Conservation (phyloP, 768 basidiomycete species). For the Mycena pura region DNA sequence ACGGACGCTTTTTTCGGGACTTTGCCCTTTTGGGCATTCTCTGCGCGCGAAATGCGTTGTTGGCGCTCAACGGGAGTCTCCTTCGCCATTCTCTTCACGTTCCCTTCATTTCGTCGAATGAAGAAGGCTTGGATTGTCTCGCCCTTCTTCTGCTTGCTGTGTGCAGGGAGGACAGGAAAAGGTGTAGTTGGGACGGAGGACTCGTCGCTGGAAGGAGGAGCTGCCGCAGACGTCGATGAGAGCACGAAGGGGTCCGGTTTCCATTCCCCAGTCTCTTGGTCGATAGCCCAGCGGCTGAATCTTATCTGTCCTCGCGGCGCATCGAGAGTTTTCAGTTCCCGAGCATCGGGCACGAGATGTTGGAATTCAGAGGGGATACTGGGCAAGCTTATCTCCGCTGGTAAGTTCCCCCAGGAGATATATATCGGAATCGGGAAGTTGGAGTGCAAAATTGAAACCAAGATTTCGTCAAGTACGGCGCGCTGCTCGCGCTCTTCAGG, state of each 20-base stretch:
- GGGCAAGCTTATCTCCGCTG: not conserved
- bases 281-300: not conserved
- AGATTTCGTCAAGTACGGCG: not conserved
- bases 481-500: not conserved
- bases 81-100: not conserved
- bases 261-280: not conserved
- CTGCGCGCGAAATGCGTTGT: not conserved
- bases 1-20: not conserved
- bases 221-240: no score
- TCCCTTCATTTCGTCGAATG: not conserved
- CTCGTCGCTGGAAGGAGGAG: no score
- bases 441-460: not conserved
- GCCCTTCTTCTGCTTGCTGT: not conserved
- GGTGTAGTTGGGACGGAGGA: not conserved
- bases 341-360: not conserved
- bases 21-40: not conserved
- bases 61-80: not conserved
- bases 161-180: not conserved
- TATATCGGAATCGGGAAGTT: not conserved
- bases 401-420: not conserved
- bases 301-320: not conserved
- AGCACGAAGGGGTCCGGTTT: not conserved
- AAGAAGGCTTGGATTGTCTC: slow-evolving; percentile 5
- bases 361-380: not conserved
- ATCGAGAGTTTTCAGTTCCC: not conserved